Base-by-base conservation (phyloP, 306 rosid species). In the Sicyos baderoa region DNA sequence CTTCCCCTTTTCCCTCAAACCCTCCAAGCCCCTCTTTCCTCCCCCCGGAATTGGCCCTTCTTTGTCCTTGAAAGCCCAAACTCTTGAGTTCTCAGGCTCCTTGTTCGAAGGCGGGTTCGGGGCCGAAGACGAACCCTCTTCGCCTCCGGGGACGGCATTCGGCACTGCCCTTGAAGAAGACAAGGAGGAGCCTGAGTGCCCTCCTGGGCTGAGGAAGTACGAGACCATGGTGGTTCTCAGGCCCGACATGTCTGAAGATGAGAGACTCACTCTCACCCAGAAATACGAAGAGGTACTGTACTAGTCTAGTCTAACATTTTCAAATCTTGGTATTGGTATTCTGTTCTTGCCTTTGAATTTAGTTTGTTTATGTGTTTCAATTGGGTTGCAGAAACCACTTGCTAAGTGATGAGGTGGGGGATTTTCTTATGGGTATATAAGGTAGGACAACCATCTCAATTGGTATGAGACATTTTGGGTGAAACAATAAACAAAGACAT, bases 281-380 rank as follows among this genome's bases (percentile, higher is more conserved):
- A 88, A 86, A 80, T 88, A 82, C 71, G 95, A 88, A 80, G 95
- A 88, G 95, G 95, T 88, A 82, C n/a, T n/a, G n/a, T n/a, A n/a
- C n/a, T n/a, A n/a, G 61, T 21, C 42, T 0, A 29, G 4, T 29
- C 35, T 29, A 7, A 12, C 32, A 1, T 29, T 45, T 25, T 13
- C 8, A 13, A 37, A 56, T 71, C 72, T 55, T 9, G 14, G 54
- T 66, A 2, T 29, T 25, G 29, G 3, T 3, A 29, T 29, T 64
- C 21, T 22, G 2, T 64, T 12, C 19, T 19, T 40, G 69, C 11
- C 29, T 10, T 16, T 42, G 9, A 62, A 42, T 21, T 45, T 54
- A 44, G n/a, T 44, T 44, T 64, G n/a, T 21, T 65, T 3, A 9
- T 45, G 21, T 65, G 71, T 65, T 44, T 65, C 35, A 65, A 22